phyloP scores from a whole-genome alignment of 1,139 yeast genomes.

The Taphrina flavorubra region DNA sequence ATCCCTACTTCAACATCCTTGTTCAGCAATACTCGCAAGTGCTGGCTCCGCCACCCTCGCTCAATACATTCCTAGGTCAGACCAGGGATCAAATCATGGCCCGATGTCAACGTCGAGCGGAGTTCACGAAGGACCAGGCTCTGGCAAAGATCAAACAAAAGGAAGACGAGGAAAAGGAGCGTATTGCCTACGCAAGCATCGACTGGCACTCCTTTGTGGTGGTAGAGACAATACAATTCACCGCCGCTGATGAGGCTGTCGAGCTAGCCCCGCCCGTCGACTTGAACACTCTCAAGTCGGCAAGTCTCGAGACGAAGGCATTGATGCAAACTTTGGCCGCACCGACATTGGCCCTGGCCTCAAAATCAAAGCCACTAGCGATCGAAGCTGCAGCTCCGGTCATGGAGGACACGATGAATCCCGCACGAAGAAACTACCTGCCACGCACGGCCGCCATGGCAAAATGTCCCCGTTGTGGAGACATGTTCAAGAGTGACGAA shows the following conservation, averaged over 20 bases:
- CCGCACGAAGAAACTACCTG: slow-evolving; percentile 43
- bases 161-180: slow-evolving; percentile 53
- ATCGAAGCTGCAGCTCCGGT: slow-evolving; percentile 46
- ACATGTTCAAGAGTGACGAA: slow-evolving; percentile 69
- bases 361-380: slow-evolving; percentile 43
- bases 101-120: slow-evolving; percentile 65
- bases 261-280: slow-evolving; percentile 67
- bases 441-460: slow-evolving; percentile 36
- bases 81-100: slow-evolving; percentile 56
- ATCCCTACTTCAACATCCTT: slow-evolving; percentile 60
- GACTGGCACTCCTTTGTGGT: slow-evolving; percentile 87
- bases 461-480: slow-evolving; percentile 71
- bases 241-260: slow-evolving; percentile 66
- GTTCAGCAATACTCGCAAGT: slow-evolving; percentile 64
- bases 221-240: slow-evolving; percentile 71
- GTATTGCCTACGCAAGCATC: slow-evolving; percentile 70
- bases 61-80: slow-evolving; percentile 46
- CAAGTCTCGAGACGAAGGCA: slow-evolving; percentile 62
- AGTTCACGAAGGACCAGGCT: slow-evolving; percentile 57
- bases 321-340: slow-evolving; percentile 44
- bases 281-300: slow-evolving; percentile 64
- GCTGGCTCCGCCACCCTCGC: slow-evolving; percentile 49
- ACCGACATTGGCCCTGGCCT: slow-evolving; percentile 45
- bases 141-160: slow-evolving; percentile 51
- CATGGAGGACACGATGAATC: slow-evolving; percentile 37